These are phyloP conservation scores for Paraurostyla sp. DNA, from an alignment of 73 alveolate species.

Conservation along the genomic window DNA sequence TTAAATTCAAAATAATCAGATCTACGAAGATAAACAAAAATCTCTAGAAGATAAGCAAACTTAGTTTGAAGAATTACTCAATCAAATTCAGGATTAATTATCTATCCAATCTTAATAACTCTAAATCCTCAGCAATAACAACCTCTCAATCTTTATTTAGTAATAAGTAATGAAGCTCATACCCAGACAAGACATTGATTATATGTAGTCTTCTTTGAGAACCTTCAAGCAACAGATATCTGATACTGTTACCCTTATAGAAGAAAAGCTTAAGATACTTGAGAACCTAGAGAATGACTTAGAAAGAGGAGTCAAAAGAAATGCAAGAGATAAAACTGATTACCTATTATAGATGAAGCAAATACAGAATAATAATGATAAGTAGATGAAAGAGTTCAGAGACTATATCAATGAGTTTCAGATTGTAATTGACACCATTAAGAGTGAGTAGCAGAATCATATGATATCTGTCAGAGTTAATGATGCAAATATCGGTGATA, in stretches of 20 bases:
- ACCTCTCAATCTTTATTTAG: too few species aligned
- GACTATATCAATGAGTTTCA: neutral
- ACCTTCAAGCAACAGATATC: neutral
- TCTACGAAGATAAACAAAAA: too few species aligned
- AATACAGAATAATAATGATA: neutral
- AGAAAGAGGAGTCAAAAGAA: conserved; percentile 46
- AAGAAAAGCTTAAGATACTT: conserved; percentile 1
- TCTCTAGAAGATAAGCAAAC: too few species aligned
- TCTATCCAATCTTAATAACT: too few species aligned
- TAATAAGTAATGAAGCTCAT: neutral
- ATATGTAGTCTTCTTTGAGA: neutral
- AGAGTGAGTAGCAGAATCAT: too few species aligned
- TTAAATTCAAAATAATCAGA: too few species aligned
- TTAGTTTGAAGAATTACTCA: too few species aligned
- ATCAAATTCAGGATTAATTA: too few species aligned
- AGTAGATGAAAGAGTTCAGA: neutral
- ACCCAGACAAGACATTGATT: neutral
- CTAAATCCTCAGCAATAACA: too few species aligned
- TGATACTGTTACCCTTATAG: neutral
- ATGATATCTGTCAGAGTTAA: too few species aligned
- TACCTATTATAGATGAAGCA: neutral
- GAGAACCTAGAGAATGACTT: conserved; percentile 35
- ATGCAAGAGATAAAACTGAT: conserved; percentile 54
- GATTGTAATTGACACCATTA: neutral
- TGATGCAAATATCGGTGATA: neutral